Evolutionary conservation across 345 rosid genomes (phyloP).

Genomic region (Reutealis trisperma): DNA sequence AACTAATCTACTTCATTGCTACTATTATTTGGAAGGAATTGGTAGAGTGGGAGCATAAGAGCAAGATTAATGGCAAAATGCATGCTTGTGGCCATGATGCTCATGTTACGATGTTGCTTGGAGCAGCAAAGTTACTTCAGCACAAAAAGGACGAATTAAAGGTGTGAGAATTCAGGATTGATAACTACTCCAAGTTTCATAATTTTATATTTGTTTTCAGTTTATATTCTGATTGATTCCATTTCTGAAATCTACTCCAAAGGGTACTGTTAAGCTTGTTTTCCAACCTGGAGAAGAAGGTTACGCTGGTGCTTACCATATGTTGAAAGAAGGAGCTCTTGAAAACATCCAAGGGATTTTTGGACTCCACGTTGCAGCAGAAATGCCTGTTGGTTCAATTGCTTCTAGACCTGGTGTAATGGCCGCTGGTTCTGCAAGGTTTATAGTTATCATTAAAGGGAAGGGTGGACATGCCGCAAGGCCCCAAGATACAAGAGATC

Average conservation of each 20-base stretch:
- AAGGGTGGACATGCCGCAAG: conserved; percentile 51
- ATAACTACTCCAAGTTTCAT: neutral
- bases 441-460: conserved; percentile 40
- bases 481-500: conserved; percentile 51
- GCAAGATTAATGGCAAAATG: conserved; percentile 53
- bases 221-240: neutral
- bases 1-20: neutral
- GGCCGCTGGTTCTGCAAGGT: conserved; percentile 51
- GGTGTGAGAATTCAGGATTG: conserved; percentile 25
- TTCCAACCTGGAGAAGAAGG: conserved; percentile 73
- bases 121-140: conserved; percentile 53
- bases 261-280: conserved; percentile 59
- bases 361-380: conserved; percentile 47
- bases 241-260: neutral
- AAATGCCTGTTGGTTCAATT: conserved; percentile 39
- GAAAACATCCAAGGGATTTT: conserved; percentile 46
- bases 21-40: conserved; percentile 34
- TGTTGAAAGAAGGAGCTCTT: conserved; percentile 55
- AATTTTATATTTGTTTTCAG: neutral
- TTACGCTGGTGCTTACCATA: conserved; percentile 51
- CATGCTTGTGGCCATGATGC: conserved; percentile 68
- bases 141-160: conserved; percentile 28
- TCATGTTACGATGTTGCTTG: conserved; percentile 54
- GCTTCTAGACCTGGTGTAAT: conserved; percentile 57
- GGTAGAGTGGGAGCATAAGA: conserved; percentile 49